Conservation (phyloP, 768 basidiomycete genomes). For the Tephrocybe sp. region DNA sequence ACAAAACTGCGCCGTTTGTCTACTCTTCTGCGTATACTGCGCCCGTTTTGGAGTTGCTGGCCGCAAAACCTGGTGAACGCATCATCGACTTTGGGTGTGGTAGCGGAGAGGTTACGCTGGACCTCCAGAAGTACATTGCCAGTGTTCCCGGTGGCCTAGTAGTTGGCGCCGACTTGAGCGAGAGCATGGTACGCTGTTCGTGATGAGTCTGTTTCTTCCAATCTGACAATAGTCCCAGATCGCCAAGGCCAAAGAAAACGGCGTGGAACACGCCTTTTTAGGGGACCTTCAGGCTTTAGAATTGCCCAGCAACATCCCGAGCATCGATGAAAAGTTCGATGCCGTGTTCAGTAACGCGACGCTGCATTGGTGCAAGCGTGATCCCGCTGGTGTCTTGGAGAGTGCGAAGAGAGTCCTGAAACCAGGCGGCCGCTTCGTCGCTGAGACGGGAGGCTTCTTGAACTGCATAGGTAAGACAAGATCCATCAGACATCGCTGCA, state of each 20-base stretch:
- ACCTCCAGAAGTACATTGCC: constrained; percentile 52
- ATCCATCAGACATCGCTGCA: background rate
- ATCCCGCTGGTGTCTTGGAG: constrained; percentile 63
- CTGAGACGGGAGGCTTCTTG: constrained; percentile 76
- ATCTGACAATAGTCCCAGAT: constrained; percentile 39
- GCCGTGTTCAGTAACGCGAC: constrained; percentile 79
- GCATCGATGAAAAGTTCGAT: constrained; percentile 49
- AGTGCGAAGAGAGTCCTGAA: constrained; percentile 61
- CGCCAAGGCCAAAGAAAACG: constrained; percentile 43
- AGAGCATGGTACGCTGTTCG: constrained; percentile 59
- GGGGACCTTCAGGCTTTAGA: constrained; percentile 52
- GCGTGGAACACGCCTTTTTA: constrained; percentile 44
- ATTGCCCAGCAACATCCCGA: constrained; percentile 30
- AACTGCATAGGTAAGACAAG: constrained; percentile 57
- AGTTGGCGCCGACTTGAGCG: constrained; percentile 67
- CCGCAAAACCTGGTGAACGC: constrained; percentile 61
- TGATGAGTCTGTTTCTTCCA: background rate
- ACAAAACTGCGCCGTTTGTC: constrained; percentile 65
- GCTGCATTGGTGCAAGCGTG: constrained; percentile 82
- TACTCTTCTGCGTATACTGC: constrained; percentile 52
- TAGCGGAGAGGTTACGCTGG: constrained; percentile 70
- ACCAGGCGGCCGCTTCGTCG: constrained; percentile 67
- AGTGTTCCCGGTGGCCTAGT: constrained; percentile 41
- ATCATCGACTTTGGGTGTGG: constrained; percentile 84
- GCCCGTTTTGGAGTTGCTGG: constrained; percentile 57